A percentile compares a stretch with the other conserved stretches of the same genome.
Conservation (phyloP, 371 early-diverging fungal genomes). For the Batkoa obscura region DNA sequence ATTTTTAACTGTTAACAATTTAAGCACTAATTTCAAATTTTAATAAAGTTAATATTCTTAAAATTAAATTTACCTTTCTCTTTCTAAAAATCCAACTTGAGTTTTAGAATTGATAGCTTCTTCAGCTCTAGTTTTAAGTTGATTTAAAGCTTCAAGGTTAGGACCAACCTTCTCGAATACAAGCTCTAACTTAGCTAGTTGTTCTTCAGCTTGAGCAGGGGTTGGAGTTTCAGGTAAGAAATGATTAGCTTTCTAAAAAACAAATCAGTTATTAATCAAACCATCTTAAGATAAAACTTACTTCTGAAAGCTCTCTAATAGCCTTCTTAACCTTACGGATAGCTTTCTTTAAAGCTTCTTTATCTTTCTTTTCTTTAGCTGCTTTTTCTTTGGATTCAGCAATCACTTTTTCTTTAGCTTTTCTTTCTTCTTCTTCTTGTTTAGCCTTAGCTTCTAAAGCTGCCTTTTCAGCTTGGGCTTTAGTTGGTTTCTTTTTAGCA, state of each 20-base stretch:
- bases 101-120: slow-evolving; percentile 6
- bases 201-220: slow-evolving; percentile 33
- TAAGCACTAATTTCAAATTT: no score
- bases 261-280: no score
- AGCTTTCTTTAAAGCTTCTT: slow-evolving; percentile 53
- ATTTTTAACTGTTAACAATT: no score
- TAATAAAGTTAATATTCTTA: no score
- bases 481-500: slow-evolving; percentile 69
- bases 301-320: slow-evolving; percentile 54
- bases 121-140: slow-evolving; percentile 11
- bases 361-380: slow-evolving; percentile 35
- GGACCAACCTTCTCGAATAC: slow-evolving; percentile 25
- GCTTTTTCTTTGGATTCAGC: slow-evolving; percentile 33
- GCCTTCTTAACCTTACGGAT: slow-evolving; percentile 84
- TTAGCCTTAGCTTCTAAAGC: slow-evolving; percentile 12
- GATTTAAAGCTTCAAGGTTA: slow-evolving; percentile 13
- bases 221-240: slow-evolving; percentile 33
- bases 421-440: slow-evolving; percentile 15
- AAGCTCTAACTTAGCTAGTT: slow-evolving; percentile 43
- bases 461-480: slow-evolving; percentile 23
- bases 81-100: slow-evolving; percentile 12
- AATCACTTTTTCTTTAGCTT: slow-evolving; percentile 26
- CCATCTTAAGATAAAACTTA: no score
- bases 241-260: slow-evolving; percentile 26
- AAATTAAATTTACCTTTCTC: not conserved